Conservation (phyloP, 805 yeast species). For the Jamesozyma hellenica region DNA sequence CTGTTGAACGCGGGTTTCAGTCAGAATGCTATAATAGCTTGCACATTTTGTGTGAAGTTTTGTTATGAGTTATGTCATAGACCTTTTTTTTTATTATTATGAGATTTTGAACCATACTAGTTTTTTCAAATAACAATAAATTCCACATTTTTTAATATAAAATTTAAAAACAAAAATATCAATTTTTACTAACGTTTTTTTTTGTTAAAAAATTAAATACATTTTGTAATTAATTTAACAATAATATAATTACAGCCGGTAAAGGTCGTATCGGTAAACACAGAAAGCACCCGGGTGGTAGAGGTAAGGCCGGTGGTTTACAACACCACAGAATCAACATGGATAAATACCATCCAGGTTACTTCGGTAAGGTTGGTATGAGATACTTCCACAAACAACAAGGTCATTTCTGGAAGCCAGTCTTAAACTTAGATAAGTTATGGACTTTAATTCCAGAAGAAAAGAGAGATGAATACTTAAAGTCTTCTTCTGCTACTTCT, state of each 20-base stretch:
- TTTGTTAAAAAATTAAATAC: background rate
- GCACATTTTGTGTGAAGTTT: too few species aligned
- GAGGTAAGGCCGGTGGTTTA: slow-evolving; percentile 99
- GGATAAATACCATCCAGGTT: slow-evolving; percentile 99
- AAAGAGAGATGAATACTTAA: slow-evolving; percentile 87
- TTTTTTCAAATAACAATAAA: too few species aligned
- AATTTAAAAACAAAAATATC: too few species aligned
- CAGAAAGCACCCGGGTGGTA: slow-evolving; percentile 99
- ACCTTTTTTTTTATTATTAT: too few species aligned
- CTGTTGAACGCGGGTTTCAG: too few species aligned
- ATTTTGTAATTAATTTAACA: slow-evolving; percentile 3
- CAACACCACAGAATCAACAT: slow-evolving; percentile 99
- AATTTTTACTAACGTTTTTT: slow-evolving; percentile 9
- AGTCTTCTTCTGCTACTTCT: slow-evolving; percentile 72
- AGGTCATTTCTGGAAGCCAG: slow-evolving; percentile 95
- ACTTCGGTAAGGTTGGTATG: slow-evolving; percentile 99
- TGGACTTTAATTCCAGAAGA: slow-evolving; percentile 94
- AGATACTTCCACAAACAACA: slow-evolving; percentile 97
- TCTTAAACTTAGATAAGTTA: slow-evolving; percentile 93
- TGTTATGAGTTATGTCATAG: too few species aligned
- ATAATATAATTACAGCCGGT: slow-evolving; percentile 75
- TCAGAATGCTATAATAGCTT: too few species aligned
- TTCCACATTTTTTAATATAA: too few species aligned
- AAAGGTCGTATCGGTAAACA: slow-evolving; percentile 99
- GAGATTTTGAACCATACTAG: too few species aligned